phyloP scores from a whole-genome alignment of 768 basidiomycete species.

The Phylloporus arenicola region DNA sequence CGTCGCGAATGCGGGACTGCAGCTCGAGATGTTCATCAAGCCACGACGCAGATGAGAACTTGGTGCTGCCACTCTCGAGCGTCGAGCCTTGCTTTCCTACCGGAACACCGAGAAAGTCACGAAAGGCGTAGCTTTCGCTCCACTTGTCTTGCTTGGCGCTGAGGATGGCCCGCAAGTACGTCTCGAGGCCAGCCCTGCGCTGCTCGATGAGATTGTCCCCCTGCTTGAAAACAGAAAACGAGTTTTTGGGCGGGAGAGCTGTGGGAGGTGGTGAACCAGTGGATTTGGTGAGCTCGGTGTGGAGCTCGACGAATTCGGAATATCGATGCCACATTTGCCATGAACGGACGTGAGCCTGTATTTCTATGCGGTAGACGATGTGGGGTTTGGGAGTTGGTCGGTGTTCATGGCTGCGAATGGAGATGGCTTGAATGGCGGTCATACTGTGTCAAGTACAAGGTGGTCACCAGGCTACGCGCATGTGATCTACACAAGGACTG shows the following conservation, averaged over 20 bases:
- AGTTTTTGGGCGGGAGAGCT: slow-evolving; percentile 80
- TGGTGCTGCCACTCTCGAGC: slow-evolving; percentile 26
- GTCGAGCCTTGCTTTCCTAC: slow-evolving; percentile 45
- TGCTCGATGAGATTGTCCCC: slow-evolving; percentile 69
- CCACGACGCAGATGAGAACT: slow-evolving; percentile 79
- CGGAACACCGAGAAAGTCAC: slow-evolving; percentile 84
- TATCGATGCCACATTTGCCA: slow-evolving; percentile 96
- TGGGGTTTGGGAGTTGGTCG: slow-evolving; percentile 70
- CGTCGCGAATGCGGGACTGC: slow-evolving; percentile 68
- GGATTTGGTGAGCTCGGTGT: slow-evolving; percentile 75
- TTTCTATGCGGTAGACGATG: slow-evolving; percentile 74
- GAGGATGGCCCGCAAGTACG: slow-evolving; percentile 82
- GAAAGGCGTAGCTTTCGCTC: slow-evolving; percentile 74
- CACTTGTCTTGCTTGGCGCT: slow-evolving; percentile 76
- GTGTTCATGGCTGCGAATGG: slow-evolving; percentile 64
- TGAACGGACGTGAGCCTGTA: slow-evolving; percentile 83
- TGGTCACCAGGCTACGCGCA: not conserved
- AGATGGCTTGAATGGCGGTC: slow-evolving; percentile 75
- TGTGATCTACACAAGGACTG: slow-evolving; percentile 14
- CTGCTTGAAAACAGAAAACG: slow-evolving; percentile 52
- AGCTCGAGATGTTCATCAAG: slow-evolving; percentile 82
- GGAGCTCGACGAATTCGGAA: slow-evolving; percentile 87
- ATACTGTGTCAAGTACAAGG: slow-evolving; percentile 29
- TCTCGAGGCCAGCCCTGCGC: slow-evolving; percentile 70
- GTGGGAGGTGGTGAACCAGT: slow-evolving; percentile 75